A percentile compares a stretch with the other conserved stretches of the same genome.
Conservation (phyloP, 257 asterid genomes). For the Mentha longifolia region DNA sequence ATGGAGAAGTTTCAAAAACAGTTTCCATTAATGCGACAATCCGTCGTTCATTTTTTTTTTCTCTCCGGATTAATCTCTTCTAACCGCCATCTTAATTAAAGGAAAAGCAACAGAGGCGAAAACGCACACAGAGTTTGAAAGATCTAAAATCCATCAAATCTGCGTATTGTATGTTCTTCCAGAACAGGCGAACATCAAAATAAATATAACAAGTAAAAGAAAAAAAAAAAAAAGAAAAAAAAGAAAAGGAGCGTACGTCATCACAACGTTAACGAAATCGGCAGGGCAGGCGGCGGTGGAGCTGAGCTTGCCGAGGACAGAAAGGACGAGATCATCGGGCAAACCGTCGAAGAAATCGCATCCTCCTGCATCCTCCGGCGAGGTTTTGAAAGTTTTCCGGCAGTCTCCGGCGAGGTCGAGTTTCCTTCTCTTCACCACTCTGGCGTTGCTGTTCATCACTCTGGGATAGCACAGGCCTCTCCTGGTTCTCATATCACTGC, state of each 20-base stretch:
- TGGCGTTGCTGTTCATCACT: conserved; percentile 34
- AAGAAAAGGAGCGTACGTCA: conserved; percentile 55
- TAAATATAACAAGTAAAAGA: not conserved
- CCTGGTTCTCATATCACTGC: conserved; percentile 58
- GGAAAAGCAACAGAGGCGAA: conserved; percentile 1
- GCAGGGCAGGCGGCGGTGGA: conserved; percentile 67
- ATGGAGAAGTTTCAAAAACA: not conserved
- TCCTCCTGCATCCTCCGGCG: conserved; percentile 38
- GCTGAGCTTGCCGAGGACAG: conserved; percentile 71
- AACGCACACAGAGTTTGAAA: not conserved
- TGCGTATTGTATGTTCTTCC: not conserved
- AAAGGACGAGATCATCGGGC: conserved; percentile 80
- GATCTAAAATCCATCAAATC: not conserved
- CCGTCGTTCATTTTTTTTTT: conserved; percentile 10
- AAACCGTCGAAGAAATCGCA: conserved; percentile 63
- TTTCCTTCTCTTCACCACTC: conserved; percentile 39
- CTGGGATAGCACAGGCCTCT: conserved; percentile 60
- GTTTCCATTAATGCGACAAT: conserved; percentile 21
- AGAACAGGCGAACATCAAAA: not conserved
- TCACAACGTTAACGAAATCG: conserved; percentile 67
- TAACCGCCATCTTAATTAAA: conserved; percentile 13
- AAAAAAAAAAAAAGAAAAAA: not conserved
- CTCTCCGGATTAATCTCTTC: not conserved
- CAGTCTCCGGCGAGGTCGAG: conserved; percentile 38
- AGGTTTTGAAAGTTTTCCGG: conserved; percentile 42